These are phyloP conservation scores for Aegilops sharonensis DNA, from an alignment of 176 grass and related monocot species.

Conservation along the genomic window DNA sequence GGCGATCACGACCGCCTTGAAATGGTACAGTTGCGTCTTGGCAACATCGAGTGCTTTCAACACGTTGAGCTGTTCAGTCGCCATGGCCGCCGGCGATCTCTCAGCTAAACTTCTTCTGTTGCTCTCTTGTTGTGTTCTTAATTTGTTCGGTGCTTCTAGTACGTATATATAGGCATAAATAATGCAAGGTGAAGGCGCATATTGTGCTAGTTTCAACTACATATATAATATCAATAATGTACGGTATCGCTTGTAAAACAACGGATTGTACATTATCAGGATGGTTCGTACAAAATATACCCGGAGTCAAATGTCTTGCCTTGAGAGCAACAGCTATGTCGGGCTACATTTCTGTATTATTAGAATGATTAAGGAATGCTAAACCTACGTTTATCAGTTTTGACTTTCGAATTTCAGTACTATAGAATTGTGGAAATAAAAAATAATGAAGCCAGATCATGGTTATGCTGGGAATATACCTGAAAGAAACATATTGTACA, in stretches of 20 bases:
- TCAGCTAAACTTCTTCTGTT: no score
- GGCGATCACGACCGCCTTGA: constrained; percentile 71
- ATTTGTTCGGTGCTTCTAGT: background rate
- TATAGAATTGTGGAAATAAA: background rate
- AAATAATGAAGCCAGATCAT: background rate
- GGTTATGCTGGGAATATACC: background rate
- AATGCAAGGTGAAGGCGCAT: no score
- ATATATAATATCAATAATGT: background rate
- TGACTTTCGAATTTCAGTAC: background rate
- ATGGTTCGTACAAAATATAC: no score
- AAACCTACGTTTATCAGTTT: no score
- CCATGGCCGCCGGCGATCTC: constrained; percentile 24
- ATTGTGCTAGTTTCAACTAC: background rate
- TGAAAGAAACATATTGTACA: constrained; percentile 31
- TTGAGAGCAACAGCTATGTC: background rate
- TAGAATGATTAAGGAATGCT: background rate
- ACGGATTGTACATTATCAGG: no score
- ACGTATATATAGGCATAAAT: background rate
- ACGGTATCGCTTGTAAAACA: background rate
- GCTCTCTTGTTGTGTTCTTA: no score
- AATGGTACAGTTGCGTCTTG: constrained; percentile 79
- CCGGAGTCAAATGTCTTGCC: background rate
- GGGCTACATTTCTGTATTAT: background rate
- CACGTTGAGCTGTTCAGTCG: constrained; percentile 54
- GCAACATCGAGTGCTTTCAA: constrained; percentile 56